Conservation (phyloP, 2,329 filamentous ascomycete genomes). For the Diaporthe citri region DNA sequence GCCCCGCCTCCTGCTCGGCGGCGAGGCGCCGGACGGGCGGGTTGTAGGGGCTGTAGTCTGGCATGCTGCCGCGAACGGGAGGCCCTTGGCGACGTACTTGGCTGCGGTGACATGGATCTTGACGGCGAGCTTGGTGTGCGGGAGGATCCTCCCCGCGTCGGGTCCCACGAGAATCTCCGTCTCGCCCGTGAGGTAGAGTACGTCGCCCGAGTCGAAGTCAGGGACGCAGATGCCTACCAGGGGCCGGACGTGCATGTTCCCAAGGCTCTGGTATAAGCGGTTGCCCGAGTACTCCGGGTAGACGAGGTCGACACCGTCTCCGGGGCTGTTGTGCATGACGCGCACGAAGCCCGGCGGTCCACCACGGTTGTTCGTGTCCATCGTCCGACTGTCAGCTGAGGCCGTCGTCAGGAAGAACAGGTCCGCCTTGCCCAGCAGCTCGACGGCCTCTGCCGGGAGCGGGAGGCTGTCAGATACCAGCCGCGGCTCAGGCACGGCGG, state of each 20-base stretch:
- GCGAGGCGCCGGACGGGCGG: slow-evolving; percentile 76
- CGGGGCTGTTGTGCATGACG: slow-evolving; percentile 67
- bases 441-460: slow-evolving; percentile 66
- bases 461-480: slow-evolving; percentile 52
- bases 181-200: slow-evolving; percentile 80
- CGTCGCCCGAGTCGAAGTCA: slow-evolving; percentile 78
- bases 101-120: slow-evolving; percentile 73
- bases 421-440: slow-evolving; percentile 74
- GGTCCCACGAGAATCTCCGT: slow-evolving; percentile 75
- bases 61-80: slow-evolving; percentile 72
- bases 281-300: slow-evolving; percentile 92
- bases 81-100: slow-evolving; percentile 72
- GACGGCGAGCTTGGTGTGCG: slow-evolving; percentile 79
- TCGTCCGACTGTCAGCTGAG: slow-evolving; percentile 73
- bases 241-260: slow-evolving; percentile 78
- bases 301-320: slow-evolving; percentile 64
- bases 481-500: slow-evolving; percentile 64
- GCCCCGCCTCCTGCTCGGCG: slow-evolving; percentile 60
- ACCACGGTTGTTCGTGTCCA: slow-evolving; percentile 89
- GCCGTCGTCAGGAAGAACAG: slow-evolving; percentile 78
- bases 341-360: slow-evolving; percentile 81
- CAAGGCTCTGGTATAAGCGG: slow-evolving; percentile 84
- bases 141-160: slow-evolving; percentile 72
- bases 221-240: slow-evolving; percentile 78
- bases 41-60: slow-evolving; percentile 82